Base-by-base conservation (phyloP, 192 early-diverging fungal species). In the Backusella macrospora region DNA sequence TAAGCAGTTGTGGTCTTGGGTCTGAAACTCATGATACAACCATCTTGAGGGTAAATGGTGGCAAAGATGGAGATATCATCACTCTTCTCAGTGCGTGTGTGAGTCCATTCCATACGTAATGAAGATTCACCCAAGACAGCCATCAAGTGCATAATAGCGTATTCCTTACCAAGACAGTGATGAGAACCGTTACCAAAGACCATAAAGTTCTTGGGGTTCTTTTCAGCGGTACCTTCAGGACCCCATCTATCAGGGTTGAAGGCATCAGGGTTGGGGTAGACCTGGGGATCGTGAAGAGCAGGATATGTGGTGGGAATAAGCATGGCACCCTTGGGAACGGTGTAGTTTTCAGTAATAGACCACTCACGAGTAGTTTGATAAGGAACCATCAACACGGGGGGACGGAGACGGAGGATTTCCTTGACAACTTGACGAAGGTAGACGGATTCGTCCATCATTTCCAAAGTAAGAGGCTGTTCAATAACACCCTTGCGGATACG, bases 51-150 rank as follows among this genome's bases (percentile, higher is more conserved):
- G 64, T 81, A 81, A 29, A 78, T 81, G 8, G 80, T 81, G 55
- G 80, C 80, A 72, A 81, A 81, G 45, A 81, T 81, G 49, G 75
- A 76, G 52, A 81, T 81, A 40, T 81, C 76, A 44, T 81, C 80
- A 70, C 80, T 81, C 47, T 78, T 70, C 21, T 77, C 70, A 15
- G 80, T 81, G 43, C 73, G 73, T 38, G 74, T 63, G 52, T 81
- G 80, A 15, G 70, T 76, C 76, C 76, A 81, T 49, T 81, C 70
- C 46, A 81, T 38, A 44, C 69, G 40, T 40, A 81, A 29, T 38
- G 73, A 72, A 39, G 76, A 74, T 67, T 81, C 70, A n/a, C 65
- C 80, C 6, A 81, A 26, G 23, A 72, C 65, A 59, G 76, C 76
- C 70, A 78, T 81, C 38, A 81, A 63, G 38, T 78, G 76, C 66